Conservation (phyloP, 148 eudicot genomes). For the Linanthus parryae region DNA sequence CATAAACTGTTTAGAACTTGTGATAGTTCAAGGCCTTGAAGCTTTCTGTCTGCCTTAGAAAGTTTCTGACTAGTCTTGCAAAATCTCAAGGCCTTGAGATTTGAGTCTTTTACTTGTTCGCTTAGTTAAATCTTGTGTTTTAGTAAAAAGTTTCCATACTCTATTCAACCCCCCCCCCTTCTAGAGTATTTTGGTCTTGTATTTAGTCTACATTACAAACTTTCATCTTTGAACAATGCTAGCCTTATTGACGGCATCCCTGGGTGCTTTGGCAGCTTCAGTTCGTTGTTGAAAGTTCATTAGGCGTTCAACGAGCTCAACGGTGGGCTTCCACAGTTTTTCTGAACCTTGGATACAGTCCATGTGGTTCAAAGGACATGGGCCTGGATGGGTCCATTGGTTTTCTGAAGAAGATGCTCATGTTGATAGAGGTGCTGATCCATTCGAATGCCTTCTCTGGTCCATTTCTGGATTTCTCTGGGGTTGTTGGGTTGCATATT, state of each 20-base stretch:
- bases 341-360: constrained; percentile 25
- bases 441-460: constrained; percentile 48
- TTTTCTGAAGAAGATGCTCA: constrained; percentile 34
- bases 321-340: constrained; percentile 37
- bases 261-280: constrained; percentile 38
- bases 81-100: too few relatives aligned
- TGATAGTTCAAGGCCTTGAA: too few relatives aligned
- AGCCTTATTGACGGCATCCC: constrained; percentile 43
- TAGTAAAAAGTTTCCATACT: too few relatives aligned
- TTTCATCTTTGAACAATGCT: too few relatives aligned
- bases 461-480: constrained; percentile 45
- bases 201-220: too few relatives aligned
- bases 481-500: constrained; percentile 24
- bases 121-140: too few relatives aligned
- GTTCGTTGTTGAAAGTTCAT: constrained; percentile 29
- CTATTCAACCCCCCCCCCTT: too few relatives aligned
- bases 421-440: constrained; percentile 45
- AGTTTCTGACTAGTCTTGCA: too few relatives aligned
- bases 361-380: constrained; percentile 53
- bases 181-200: too few relatives aligned
- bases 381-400: constrained; percentile 29
- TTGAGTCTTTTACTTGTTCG: too few relatives aligned
- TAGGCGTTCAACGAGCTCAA: constrained; percentile 51
- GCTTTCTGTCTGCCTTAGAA: too few relatives aligned
- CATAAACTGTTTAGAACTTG: too few relatives aligned